Base-by-base conservation (phyloP, 768 basidiomycete genomes). In the Phaffia tasmanica region DNA sequence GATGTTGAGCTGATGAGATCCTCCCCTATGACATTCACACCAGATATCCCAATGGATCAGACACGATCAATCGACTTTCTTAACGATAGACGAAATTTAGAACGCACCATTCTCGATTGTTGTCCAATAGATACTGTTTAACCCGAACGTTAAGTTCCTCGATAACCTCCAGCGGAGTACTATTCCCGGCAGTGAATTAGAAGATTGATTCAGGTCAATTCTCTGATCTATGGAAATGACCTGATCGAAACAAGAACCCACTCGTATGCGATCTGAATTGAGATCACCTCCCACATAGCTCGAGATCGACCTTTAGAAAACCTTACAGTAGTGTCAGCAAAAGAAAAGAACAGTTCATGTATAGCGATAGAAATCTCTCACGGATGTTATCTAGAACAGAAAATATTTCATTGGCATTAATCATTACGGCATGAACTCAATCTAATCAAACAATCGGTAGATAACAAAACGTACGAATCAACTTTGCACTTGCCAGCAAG, bases 71-170 rank as follows among this genome's bases (percentile, higher is more conserved):
- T 23, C 56, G 27, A 57, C 27, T 57, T 63, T 50, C 30, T 50
- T 62, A 47, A 16, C 1, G 25, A 46, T 35, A 30, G 18, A n/a
- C 3, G 14, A 29, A 29, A 8, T 30, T 63, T 19, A 64, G 63
- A 11, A 68, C 67, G 53, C 69, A 83, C 87, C 87, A 89, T 71
- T 89, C 87, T 30, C 87, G 83, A 67, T 72, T 70, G 72, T 88
- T 87, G 35, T 79, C 77, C 25, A 76, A 72, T 53, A 88, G 80
- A 71, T 86, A 89, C 0, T 80, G 75, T 62, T 80, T 79, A 21
- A 89, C 78, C 54, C 81, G 82, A n/a, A 71, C 72, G 53, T 79
- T 83, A 48, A 89, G 79, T 72, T 83, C 81, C 72, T 88, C 86
- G 21, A 89, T 79, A 14, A 70, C 77, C 71, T 87, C 84, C 69